Conservation (phyloP, 2,329 filamentous ascomycete species). For the Colletotrichum sp. region DNA sequence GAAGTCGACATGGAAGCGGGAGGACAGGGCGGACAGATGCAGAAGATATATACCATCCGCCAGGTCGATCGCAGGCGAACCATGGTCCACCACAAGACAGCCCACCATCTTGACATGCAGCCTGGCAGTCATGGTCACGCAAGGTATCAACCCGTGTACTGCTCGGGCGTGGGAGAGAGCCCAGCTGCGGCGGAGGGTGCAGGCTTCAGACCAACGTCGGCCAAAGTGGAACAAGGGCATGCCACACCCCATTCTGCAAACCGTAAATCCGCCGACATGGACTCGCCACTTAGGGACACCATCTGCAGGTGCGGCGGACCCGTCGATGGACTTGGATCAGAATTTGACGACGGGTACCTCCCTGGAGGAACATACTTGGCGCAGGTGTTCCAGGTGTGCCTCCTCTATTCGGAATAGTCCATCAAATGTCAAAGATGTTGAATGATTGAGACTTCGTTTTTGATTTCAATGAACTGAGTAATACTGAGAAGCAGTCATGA, state of each 20-base stretch:
- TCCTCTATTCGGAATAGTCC: background rate
- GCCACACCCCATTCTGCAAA: slow-evolving; percentile 4
- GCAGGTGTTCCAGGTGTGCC: background rate
- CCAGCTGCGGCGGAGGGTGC: background rate
- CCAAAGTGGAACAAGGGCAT: background rate
- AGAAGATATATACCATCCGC: slow-evolving; percentile 13
- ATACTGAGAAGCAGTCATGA: background rate
- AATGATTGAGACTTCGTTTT: background rate
- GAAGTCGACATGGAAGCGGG: slow-evolving; percentile 6
- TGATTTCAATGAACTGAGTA: background rate
- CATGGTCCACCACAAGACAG: background rate
- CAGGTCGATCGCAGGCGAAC: background rate
- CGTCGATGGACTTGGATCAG: background rate
- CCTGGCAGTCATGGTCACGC: background rate
- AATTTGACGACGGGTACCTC: background rate
- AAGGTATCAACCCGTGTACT: background rate
- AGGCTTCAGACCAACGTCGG: slow-evolving; percentile 2
- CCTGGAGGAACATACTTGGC: background rate
- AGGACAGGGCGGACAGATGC: background rate
- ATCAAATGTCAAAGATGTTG: background rate
- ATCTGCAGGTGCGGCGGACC: background rate
- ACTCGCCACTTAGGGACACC: background rate
- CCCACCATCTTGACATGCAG: background rate
- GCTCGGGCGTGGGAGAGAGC: background rate
- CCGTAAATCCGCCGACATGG: background rate